A percentile compares a stretch with the other conserved stretches of the same genome.
phyloP scores from a whole-genome alignment of 768 basidiomycete species.

The Amanita phalloides region DNA sequence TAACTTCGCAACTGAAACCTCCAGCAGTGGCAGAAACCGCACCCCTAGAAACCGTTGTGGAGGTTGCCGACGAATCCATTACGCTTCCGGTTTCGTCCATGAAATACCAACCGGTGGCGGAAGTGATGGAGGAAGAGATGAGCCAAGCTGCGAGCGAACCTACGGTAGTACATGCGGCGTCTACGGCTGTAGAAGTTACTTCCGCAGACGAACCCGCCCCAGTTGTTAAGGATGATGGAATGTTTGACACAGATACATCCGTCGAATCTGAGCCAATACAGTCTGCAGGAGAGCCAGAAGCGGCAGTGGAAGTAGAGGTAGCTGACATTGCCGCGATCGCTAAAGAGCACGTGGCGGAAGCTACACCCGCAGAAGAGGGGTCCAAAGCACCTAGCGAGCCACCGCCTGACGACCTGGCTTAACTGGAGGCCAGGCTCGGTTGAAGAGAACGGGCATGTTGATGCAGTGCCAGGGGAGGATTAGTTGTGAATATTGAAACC shows the following conservation, averaged over 20 bases:
- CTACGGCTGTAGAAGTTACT: constrained; percentile 3
- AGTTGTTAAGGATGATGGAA: background rate
- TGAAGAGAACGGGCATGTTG: constrained; percentile 3
- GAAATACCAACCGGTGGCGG: background rate
- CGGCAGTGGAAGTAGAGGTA: constrained; percentile 5
- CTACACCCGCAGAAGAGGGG: constrained; percentile 2
- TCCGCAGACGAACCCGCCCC: background rate
- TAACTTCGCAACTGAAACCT: background rate
- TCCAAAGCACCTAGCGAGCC: background rate
- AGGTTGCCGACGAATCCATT: constrained; percentile 1
- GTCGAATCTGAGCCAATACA: constrained; percentile 3
- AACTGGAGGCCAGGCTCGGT: background rate
- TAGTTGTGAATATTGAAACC: background rate
- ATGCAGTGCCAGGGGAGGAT: background rate
- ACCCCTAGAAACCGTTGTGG: constrained; percentile 3
- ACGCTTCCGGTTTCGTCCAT: background rate
- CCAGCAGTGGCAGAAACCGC: background rate
- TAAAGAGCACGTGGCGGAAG: constrained; percentile 2
- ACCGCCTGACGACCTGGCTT: background rate
- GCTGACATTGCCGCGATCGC: constrained; percentile 4
- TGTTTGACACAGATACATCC: constrained; percentile 2
- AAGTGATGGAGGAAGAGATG: constrained; percentile 1
- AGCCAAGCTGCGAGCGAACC: background rate
- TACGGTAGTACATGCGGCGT: constrained; percentile 7
- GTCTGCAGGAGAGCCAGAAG: background rate